Base-by-base conservation (phyloP, 1,139 yeast species). In the Yarrowia galli region DNA sequence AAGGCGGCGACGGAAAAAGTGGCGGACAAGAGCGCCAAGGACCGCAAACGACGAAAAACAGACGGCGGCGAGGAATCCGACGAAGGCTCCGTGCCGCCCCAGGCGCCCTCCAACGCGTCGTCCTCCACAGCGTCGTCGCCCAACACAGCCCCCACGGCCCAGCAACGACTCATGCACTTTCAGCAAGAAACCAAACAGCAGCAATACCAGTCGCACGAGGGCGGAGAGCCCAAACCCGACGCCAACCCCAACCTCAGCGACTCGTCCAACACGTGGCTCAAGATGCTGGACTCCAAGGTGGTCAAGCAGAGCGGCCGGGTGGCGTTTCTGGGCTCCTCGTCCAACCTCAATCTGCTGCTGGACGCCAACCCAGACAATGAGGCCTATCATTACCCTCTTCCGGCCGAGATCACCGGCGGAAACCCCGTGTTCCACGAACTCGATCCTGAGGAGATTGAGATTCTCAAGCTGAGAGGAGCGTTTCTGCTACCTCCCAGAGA, bases 381-480 rank as follows among this genome's bases (percentile, higher is more conserved):
- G 72, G 71, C 74, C 48, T 80, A 72, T 56, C 83, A 74, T 72
- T 77, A 74, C 46, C 73, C 78, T 5, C 71, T 75, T 32, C 79
- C 79, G n/a, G 80, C 77, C 32, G 76, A 72, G 28, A 70, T 72
- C 18, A 69, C 75, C 1, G 72, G 66, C 5, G 56, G 72, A n/a
- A 71, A 73, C 2, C 70, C 76, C 18, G 72, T 78, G 18, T 69
- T 75, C 64, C 75, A 72, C 68, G 77, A 77, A 38, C 72, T 88
- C 68, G 92, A 88, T 74, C 84, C 87, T 8, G 89, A 86, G 35
- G 95, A 90, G 72, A 81, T 88, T 73, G 90, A 88, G 74, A 84
- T 89, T 67, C 80, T 90, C 71, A 85, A 87, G 73, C 75, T 87
- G 69, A 80, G 90, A 70, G 96, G 96, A 2, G 92, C 95, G 5